Percentiles rank a stretch among this genome's conserved stretches.
These are phyloP conservation scores for Pythium utonaiense DNA, from an alignment of 352 stramenopile species.

Conservation along the genomic window DNA sequence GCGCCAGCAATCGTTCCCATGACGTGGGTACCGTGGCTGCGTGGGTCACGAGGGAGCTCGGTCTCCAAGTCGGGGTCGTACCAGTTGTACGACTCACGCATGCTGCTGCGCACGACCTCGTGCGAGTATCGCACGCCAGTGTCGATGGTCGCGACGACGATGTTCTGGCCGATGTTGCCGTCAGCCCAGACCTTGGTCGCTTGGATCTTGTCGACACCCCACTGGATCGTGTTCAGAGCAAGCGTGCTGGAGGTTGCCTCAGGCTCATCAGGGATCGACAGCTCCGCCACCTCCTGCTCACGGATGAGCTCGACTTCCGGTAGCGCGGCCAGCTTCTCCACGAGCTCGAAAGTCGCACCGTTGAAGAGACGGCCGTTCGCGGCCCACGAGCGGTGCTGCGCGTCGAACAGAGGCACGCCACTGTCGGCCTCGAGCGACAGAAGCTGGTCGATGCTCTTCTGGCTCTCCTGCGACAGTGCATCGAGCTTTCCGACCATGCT, in stretches of 20 bases:
- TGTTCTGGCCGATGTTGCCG: not conserved
- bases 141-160: not conserved
- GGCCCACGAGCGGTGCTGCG: not conserved
- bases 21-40: not conserved
- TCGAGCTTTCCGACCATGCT: not conserved
- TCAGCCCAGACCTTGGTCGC: not conserved
- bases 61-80: not conserved
- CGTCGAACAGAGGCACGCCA: not conserved
- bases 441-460: constrained; percentile 1
- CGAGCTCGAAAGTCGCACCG: not conserved
- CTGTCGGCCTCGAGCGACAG: not conserved
- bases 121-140: not conserved
- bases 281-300: not conserved
- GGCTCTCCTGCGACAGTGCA: not conserved
- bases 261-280: not conserved
- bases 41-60: not conserved
- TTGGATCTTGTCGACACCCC: not conserved
- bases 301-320: not conserved
- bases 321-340: not conserved
- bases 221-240: not conserved
- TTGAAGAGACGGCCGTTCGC: not conserved
- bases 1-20: not conserved
- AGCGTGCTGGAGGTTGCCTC: not conserved
- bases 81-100: constrained; percentile 1
- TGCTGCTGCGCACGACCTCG: not conserved